phyloP scores from a whole-genome alignment of 2,329 filamentous ascomycete genomes.

The Pseudopithomyces chartarum region DNA sequence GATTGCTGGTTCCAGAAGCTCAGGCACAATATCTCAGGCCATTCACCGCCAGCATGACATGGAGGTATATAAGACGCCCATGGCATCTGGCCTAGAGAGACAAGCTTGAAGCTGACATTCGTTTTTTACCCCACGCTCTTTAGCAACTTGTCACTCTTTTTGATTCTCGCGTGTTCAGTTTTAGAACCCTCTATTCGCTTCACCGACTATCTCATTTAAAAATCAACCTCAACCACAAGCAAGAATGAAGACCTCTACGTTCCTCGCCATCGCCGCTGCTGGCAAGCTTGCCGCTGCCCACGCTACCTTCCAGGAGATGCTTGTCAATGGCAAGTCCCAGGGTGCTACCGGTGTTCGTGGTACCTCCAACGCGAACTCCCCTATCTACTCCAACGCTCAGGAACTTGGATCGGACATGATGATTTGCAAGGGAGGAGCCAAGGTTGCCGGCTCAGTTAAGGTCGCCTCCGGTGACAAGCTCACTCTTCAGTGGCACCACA shows the following conservation, averaged over 20 bases:
- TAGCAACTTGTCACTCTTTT: conserved; percentile 16
- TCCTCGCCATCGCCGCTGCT: conserved; percentile 36
- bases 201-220: conserved; percentile 4
- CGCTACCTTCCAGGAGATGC: conserved; percentile 46
- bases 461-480: conserved; percentile 56
- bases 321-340: conserved; percentile 47
- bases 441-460: conserved; percentile 47
- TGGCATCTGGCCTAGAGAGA: neutral
- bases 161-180: conserved; percentile 24
- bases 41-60: neutral
- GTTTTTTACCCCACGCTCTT: conserved; percentile 6
- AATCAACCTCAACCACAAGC: conserved; percentile 17
- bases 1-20: neutral
- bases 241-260: conserved; percentile 42
- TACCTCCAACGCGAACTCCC: conserved; percentile 45
- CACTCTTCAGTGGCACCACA: conserved; percentile 57
- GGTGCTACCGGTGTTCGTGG: conserved; percentile 52
- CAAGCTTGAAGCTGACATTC: conserved; percentile 11
- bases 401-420: conserved; percentile 43
- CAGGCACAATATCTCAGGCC: neutral
- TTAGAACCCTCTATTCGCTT: conserved; percentile 18
- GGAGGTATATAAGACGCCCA: neutral
- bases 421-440: conserved; percentile 42
- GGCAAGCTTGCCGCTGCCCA: conserved; percentile 41
- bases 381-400: conserved; percentile 23